Conservation (phyloP, 2,329 filamentous ascomycete species). For the Phoma sp. region DNA sequence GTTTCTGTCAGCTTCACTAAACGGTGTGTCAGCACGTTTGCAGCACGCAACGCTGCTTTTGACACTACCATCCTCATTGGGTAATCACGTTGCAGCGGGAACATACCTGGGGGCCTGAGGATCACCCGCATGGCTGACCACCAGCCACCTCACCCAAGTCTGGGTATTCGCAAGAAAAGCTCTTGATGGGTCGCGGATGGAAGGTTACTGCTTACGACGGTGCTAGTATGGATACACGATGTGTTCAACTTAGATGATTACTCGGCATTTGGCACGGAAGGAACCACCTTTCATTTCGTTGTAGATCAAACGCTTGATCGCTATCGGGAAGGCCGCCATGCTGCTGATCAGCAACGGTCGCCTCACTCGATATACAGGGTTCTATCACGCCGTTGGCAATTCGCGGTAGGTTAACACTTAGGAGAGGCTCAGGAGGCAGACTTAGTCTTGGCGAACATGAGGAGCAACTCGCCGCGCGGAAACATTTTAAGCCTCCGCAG, state of each 20-base stretch:
- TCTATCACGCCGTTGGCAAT: background rate
- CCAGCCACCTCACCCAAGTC: slow-evolving; percentile 12
- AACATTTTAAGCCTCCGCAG: background rate
- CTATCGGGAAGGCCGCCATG: background rate
- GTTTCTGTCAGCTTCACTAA: slow-evolving; percentile 33
- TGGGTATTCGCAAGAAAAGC: background rate
- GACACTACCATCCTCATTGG: slow-evolving; percentile 18
- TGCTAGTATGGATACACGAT: background rate
- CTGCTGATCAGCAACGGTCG: background rate
- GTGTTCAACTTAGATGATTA: background rate
- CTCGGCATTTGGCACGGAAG: background rate
- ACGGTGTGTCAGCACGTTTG: slow-evolving; percentile 27
- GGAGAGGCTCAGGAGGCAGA: background rate
- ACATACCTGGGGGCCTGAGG: slow-evolving; percentile 1
- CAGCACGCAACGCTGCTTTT: slow-evolving; percentile 15
- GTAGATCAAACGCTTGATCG: background rate
- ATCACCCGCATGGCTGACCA: slow-evolving; percentile 27
- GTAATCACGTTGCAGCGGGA: slow-evolving; percentile 18
- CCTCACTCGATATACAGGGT: background rate
- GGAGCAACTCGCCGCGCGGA: background rate
- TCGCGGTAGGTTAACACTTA: background rate
- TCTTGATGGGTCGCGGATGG: slow-evolving; percentile 11
- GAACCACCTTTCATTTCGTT: background rate
- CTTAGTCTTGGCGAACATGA: background rate
- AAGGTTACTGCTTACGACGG: background rate